Evolutionary conservation across 2,329 filamentous ascomycete species (phyloP), one percentile per base, ranked within the genome.

Genomic region (Pyrenochaeta sp.): DNA sequence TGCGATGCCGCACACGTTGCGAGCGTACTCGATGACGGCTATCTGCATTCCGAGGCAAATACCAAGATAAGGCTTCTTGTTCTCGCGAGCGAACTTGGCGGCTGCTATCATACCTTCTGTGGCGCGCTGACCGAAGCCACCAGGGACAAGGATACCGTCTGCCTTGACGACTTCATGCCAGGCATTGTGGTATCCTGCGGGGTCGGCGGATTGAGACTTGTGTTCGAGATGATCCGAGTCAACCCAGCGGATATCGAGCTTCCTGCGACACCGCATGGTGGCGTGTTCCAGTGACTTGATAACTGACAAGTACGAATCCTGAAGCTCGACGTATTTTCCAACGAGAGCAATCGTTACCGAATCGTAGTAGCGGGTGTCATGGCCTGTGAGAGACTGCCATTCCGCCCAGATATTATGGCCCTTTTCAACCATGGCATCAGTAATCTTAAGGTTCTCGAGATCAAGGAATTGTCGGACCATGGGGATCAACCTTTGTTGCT

Each of bases 11-110:
- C 85, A 88, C 1, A 93, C 77, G 55, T 90, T 85, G 28, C 91
- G 85, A 2, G 91, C 90, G 59, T 85, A 90, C 72, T 97, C 92
- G 57, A 96, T 88, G 32, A 96, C 90, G 14, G 93, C 91, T 32
- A 96, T 82, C 71, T 97, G 94, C 86, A 96, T 90, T 44, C 91
- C 91, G 15, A 96, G 78, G 68, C 93, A 96, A 52, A 97, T 88
- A 46, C 94, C 94, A 1, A 97, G 80, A 74, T 88, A 96, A 1
- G 91, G 91, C 3, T 83, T 83, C 51, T 87, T 86, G 60, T 90
- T 86, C 55, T 88, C 87, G 42, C 94, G 86, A 2, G 93, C 92
- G 86, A 89, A 96, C 53, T 86, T 87, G n/a, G 88, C 87, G 3
- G 88, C 89, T 41, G 84, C 78, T 62, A 97, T 87, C 91, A 97